phyloP scores from a whole-genome alignment of 2,329 filamentous ascomycete genomes.

The Trichoderma hamatum region DNA sequence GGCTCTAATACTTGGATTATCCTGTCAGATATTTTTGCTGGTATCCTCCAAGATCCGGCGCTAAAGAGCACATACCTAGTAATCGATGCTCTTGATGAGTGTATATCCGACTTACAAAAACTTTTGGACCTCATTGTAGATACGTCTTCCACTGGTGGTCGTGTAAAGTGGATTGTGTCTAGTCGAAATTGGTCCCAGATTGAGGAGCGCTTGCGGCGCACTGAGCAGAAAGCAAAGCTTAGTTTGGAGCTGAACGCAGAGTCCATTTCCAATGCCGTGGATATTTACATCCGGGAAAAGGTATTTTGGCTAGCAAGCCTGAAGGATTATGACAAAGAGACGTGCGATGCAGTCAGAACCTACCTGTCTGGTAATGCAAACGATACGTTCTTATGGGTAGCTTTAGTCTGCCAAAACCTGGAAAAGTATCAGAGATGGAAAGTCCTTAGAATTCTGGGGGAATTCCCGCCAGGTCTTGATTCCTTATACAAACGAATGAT shows the following conservation, averaged over 20 bases:
- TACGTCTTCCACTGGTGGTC: not conserved
- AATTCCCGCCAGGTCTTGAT: constrained; percentile 42
- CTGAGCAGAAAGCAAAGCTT: constrained; percentile 33
- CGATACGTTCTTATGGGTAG: constrained; percentile 40
- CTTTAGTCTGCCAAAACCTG: constrained; percentile 31
- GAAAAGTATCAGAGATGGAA: constrained; percentile 28
- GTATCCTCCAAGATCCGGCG: constrained; percentile 44
- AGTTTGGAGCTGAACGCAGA: constrained; percentile 43
- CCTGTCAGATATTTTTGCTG: constrained; percentile 43
- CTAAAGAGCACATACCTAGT: constrained; percentile 39
- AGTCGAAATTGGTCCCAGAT: constrained; percentile 49
- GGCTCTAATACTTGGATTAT: constrained; percentile 43
- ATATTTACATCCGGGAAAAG: constrained; percentile 43
- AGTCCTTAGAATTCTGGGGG: constrained; percentile 29
- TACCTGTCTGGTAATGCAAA: constrained; percentile 39
- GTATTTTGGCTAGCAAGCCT: constrained; percentile 35
- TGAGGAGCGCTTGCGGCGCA: constrained; percentile 36
- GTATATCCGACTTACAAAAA: constrained; percentile 34
- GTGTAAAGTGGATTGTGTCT: constrained; percentile 48
- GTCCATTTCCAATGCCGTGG: constrained; percentile 42
- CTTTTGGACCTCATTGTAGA: constrained; percentile 44
- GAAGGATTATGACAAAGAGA: constrained; percentile 28
- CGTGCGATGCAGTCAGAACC: constrained; percentile 9
- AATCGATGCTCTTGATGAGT: constrained; percentile 53
- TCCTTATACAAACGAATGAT: constrained; percentile 46